These are phyloP conservation scores for Thelonectria discophora DNA, from an alignment of 2,329 filamentous ascomycete genomes.

Conservation along the genomic window DNA sequence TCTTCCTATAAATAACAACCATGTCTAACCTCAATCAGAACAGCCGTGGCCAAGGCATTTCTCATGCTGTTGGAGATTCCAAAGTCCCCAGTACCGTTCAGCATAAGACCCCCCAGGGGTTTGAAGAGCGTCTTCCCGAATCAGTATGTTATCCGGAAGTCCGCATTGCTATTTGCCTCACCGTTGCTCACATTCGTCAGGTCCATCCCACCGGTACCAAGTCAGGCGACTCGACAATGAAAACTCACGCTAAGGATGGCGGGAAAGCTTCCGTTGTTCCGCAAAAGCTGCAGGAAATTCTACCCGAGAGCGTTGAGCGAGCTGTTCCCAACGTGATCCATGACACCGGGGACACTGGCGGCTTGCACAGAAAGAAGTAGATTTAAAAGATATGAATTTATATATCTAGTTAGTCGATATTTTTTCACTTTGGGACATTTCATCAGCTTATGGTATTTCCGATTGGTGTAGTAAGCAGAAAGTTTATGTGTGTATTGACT, in stretches of 20 bases:
- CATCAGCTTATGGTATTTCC: no score
- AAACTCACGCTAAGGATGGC: constrained; percentile 33
- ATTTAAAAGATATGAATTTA: no score
- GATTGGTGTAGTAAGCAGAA: no score
- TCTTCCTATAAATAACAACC: no score
- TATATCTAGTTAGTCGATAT: no score
- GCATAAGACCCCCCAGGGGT: constrained; percentile 4
- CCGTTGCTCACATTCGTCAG: constrained; percentile 20
- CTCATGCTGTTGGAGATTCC: constrained; percentile 34
- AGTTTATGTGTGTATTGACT: no score
- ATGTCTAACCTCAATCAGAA: constrained; percentile 22
- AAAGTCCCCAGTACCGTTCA: constrained; percentile 32
- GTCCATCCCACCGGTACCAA: constrained; percentile 34
- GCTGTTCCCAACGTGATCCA: constrained; percentile 35
- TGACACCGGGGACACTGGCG: constrained; percentile 30
- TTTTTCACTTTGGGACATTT: no score
- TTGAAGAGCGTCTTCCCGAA: constrained; percentile 36
- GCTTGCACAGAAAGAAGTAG: constrained; percentile 23
- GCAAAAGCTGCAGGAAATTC: constrained; percentile 36
- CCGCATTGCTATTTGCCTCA: no score
- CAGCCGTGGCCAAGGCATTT: constrained; percentile 29
- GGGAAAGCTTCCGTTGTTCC: constrained; percentile 34
- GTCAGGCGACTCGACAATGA: constrained; percentile 27
- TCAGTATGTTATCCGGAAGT: constrained; percentile 14
- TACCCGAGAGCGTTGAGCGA: constrained; percentile 36